These are phyloP conservation scores for Salix brachista DNA, from an alignment of 345 rosid genomes.

Conservation along the genomic window DNA sequence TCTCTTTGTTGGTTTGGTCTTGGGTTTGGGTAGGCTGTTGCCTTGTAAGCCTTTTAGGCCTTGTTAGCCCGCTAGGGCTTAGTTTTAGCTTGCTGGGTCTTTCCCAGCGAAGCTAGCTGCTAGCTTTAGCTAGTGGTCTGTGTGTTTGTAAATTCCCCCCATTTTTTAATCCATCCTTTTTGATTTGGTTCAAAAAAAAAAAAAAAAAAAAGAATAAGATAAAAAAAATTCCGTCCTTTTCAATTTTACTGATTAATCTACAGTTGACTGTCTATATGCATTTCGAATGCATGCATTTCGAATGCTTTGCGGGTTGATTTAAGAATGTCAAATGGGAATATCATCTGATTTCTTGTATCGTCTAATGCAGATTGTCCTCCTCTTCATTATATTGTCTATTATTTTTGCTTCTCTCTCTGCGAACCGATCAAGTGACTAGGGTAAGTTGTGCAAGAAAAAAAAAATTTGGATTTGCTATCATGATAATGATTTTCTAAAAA, in stretches of 20 bases:
- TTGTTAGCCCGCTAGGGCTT: too few relatives aligned
- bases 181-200: too few relatives aligned
- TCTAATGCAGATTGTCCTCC: slow-evolving; percentile 36
- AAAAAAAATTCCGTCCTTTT: neutral
- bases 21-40: too few relatives aligned
- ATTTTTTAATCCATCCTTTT: too few relatives aligned
- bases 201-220: too few relatives aligned
- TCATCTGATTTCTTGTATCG: slow-evolving; percentile 12
- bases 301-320: neutral
- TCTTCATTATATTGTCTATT: slow-evolving; percentile 40
- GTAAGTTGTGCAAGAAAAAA: slow-evolving; percentile 6
- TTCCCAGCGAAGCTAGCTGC: too few relatives aligned
- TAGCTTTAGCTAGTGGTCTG: too few relatives aligned
- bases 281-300: neutral
- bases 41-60: too few relatives aligned
- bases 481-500: neutral
- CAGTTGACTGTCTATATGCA: neutral
- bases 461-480: neutral
- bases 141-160: too few relatives aligned
- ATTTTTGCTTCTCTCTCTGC: slow-evolving; percentile 28
- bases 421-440: slow-evolving; percentile 24
- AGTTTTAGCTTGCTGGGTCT: too few relatives aligned
- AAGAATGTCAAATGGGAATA: neutral
- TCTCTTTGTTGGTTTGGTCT: too few relatives aligned
- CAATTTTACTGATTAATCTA: neutral